phyloP scores from a whole-genome alignment of 2,329 filamentous ascomycete species.

The Orbilia ellipsospora region DNA sequence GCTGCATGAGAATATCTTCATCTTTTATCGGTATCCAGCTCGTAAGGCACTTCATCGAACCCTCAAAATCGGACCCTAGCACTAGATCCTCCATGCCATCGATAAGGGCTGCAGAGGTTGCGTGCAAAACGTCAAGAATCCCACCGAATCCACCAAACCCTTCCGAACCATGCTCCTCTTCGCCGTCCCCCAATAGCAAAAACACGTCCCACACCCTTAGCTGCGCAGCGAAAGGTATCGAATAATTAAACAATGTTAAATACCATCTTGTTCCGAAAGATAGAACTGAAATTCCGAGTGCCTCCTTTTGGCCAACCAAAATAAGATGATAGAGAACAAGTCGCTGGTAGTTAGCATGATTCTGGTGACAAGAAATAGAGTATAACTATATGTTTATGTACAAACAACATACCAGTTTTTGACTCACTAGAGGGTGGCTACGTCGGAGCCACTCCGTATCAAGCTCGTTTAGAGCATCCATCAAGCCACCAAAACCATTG shows the following conservation, averaged over 20 bases:
- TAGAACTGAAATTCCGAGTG: conserved; percentile 83
- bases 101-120: conserved; percentile 87
- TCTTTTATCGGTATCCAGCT: conserved; percentile 94
- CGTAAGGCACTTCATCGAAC: conserved; percentile 95
- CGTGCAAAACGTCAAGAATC: conserved; percentile 88
- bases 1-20: conserved; percentile 90
- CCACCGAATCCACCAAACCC: conserved; percentile 65
- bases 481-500: conserved; percentile 84
- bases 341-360: background rate
- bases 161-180: conserved; percentile 64
- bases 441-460: conserved; percentile 82
- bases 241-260: conserved; percentile 95
- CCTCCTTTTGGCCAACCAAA: conserved; percentile 66
- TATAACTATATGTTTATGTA: background rate
- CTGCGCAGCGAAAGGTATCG: conserved; percentile 91
- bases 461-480: conserved; percentile 86
- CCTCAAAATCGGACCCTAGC: conserved; percentile 94
- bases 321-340: background rate
- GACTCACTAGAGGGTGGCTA: conserved; percentile 74
- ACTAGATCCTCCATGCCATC: conserved; percentile 89
- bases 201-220: conserved; percentile 98
- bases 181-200: conserved; percentile 85
- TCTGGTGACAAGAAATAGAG: too few relatives aligned
- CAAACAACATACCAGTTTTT: conserved; percentile 75
- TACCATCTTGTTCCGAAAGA: conserved; percentile 99